These are phyloP conservation scores for Lactarius sp. DNA, from an alignment of 768 basidiomycete genomes.

Conservation along the genomic window DNA sequence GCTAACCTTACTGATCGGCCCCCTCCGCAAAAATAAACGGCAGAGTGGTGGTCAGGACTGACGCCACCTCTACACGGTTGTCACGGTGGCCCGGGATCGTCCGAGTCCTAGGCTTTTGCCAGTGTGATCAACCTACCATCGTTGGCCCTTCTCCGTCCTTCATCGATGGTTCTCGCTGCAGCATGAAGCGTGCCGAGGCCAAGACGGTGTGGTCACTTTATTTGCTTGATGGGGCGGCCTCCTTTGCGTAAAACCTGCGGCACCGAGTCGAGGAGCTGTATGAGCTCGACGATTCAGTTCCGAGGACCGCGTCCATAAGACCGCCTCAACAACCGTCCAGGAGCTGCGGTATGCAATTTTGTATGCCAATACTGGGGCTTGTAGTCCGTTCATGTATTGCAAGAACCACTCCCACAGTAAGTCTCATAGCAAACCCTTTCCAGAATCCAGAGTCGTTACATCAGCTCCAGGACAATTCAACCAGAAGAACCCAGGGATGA, in stretches of 20 bases:
- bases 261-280: conserved; percentile 81
- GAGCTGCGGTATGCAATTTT: conserved; percentile 98
- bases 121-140: conserved; percentile 47
- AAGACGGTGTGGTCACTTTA: conserved; percentile 92
- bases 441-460: not conserved
- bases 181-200: conserved; percentile 95
- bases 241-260: conserved; percentile 84
- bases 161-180: conserved; percentile 30
- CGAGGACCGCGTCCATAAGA: conserved; percentile 81
- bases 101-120: too few relatives aligned
- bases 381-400: conserved; percentile 98
- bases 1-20: too few relatives aligned
- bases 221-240: conserved; percentile 93
- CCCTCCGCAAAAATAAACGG: too few relatives aligned
- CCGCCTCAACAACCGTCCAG: conserved; percentile 77
- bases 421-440: conserved; percentile 30
- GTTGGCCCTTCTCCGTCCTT: not conserved
- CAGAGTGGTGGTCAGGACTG: too few relatives aligned
- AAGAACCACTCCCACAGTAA: conserved; percentile 92
- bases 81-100: too few relatives aligned
- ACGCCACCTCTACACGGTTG: too few relatives aligned
- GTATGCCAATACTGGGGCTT: conserved; percentile 96
- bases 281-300: too few relatives aligned
- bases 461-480: too few relatives aligned
- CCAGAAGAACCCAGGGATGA: too few relatives aligned